phyloP scores from a whole-genome alignment of 176 grass and related monocot species.

The Rhynchospora breviuscula region DNA sequence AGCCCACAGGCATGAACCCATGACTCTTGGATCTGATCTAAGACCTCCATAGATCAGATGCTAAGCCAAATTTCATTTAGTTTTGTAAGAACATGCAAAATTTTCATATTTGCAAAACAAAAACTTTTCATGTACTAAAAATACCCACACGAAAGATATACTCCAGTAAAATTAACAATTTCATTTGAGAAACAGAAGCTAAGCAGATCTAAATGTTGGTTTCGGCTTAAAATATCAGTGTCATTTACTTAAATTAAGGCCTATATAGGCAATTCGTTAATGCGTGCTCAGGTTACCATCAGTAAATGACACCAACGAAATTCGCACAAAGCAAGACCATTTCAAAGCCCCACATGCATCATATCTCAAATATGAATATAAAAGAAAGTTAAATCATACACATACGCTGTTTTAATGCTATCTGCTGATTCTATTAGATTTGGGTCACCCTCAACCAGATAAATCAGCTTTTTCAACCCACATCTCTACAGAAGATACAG shows the following conservation, averaged over 20 bases:
- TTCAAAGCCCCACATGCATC: background rate
- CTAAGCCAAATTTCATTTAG: background rate
- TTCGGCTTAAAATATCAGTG: background rate
- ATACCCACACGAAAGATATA: background rate
- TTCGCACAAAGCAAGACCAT: background rate
- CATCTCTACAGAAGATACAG: conserved; percentile 46
- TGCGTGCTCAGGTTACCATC: background rate
- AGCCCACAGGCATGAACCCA: background rate
- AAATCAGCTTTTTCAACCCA: conserved; percentile 73
- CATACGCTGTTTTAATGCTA: conserved; percentile 77
- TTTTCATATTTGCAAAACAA: background rate
- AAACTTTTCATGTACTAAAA: background rate
- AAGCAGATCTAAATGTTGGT: background rate
- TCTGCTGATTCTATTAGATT: conserved; percentile 44
- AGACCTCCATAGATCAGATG: background rate
- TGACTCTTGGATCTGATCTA: background rate
- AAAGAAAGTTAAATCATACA: conserved; percentile 18
- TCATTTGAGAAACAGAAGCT: background rate
- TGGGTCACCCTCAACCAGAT: conserved; percentile 82
- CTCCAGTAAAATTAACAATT: background rate
- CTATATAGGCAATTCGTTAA: background rate
- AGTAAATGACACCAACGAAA: conserved; percentile 1
- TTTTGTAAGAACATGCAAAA: background rate
- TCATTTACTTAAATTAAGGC: background rate
- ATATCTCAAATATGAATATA: background rate